Conservation (phyloP, 176 grass and related monocot species). For the Tillandsia leiboldiana region DNA sequence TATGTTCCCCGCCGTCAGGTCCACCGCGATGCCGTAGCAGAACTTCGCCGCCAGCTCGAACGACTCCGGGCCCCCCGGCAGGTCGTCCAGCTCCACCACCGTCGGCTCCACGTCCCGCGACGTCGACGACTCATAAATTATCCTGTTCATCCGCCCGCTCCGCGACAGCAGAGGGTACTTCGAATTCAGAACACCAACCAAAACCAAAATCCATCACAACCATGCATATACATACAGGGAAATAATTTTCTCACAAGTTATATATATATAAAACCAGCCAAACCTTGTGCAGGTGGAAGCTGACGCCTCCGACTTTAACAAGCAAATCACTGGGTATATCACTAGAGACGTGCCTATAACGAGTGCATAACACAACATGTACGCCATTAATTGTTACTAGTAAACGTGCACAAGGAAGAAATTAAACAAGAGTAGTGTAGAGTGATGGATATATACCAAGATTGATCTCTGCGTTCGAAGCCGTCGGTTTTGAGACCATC, state of each 20-base stretch:
- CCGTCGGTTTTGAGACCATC: constrained; percentile 59
- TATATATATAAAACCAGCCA: too few species aligned
- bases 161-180: constrained; percentile 89
- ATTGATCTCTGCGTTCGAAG: constrained; percentile 64
- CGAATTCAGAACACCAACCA: not conserved
- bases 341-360: constrained; percentile 67
- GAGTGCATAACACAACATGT: not conserved
- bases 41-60: constrained; percentile 91
- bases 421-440: too few species aligned
- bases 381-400: not conserved
- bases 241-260: too few species aligned
- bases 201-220: too few species aligned
- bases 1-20: constrained; percentile 83
- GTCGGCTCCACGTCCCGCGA: constrained; percentile 26
- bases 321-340: constrained; percentile 95
- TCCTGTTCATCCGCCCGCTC: constrained; percentile 74
- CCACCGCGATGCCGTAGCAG: constrained; percentile 93
- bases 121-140: constrained; percentile 47
- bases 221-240: too few species aligned
- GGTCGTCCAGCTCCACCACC: constrained; percentile 42
- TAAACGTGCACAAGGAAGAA: not conserved
- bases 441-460: constrained; percentile 36
- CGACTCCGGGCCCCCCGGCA: constrained; percentile 52
- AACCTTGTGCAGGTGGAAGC: constrained; percentile 97
- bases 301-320: constrained; percentile 55